A percentile compares a stretch with the other conserved stretches of the same genome.
Conservation (phyloP, 345 rosid species). For the Syzygium jambos region DNA sequence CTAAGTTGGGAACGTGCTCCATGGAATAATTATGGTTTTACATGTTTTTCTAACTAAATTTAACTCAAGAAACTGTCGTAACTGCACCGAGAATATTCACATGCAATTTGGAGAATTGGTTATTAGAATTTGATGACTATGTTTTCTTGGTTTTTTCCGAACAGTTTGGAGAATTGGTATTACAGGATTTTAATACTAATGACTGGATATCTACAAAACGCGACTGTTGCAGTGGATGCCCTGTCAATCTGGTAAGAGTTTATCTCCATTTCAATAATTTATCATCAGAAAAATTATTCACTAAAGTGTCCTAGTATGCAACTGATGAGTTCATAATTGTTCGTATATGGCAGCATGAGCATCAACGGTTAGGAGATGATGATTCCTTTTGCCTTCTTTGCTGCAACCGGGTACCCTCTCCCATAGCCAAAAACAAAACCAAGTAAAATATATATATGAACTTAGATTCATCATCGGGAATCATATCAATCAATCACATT, state of each 20-base stretch:
- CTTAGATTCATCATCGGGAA: neutral
- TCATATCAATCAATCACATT: neutral
- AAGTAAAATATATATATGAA: neutral
- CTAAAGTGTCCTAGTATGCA: neutral
- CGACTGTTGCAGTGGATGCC: constrained; percentile 34
- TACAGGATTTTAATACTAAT: constrained; percentile 30
- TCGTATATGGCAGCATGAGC: constrained; percentile 17
- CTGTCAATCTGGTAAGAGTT: constrained; percentile 14
- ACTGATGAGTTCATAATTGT: neutral
- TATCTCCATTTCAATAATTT: neutral
- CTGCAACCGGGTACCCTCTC: constrained; percentile 26
- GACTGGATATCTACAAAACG: constrained; percentile 23
- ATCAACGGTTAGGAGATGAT: constrained; percentile 36
- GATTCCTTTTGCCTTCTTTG: constrained; percentile 35
- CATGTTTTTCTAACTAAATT: neutral
- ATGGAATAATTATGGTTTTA: neutral
- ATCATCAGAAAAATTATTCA: neutral
- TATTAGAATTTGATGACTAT: neutral
- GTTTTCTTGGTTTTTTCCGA: neutral
- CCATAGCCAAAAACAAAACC: neutral
- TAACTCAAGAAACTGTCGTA: neutral
- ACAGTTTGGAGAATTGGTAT: constrained; percentile 42
- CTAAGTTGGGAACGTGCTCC: neutral
- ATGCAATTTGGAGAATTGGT: neutral
- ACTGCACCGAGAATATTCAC: neutral